Percentiles rank a stretch among this genome's conserved stretches.
These are phyloP conservation scores for Daldinia eschscholtzii DNA, from an alignment of 2,329 filamentous ascomycete species.

Conservation along the genomic window DNA sequence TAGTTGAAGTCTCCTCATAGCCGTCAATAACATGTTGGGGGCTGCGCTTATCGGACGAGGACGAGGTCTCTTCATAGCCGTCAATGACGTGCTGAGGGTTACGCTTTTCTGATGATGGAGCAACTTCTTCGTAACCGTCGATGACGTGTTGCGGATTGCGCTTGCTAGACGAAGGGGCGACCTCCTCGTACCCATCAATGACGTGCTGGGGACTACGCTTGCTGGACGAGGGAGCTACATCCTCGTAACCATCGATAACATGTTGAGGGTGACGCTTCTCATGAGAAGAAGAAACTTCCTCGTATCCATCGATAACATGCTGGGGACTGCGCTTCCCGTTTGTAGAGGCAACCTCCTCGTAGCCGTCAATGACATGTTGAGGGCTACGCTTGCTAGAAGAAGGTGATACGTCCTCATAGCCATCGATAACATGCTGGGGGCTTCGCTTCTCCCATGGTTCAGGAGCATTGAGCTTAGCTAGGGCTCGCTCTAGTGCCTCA, in stretches of 20 bases:
- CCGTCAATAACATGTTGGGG: neutral
- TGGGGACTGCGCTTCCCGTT: too few species aligned
- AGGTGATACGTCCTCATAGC: neutral
- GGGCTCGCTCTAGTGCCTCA: neutral
- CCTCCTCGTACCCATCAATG: too few species aligned
- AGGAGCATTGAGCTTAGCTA: neutral
- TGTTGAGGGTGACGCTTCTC: too few species aligned
- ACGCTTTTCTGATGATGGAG: neutral
- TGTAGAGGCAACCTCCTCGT: neutral
- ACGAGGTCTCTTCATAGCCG: too few species aligned
- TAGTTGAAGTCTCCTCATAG: neutral
- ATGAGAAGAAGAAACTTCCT: too few species aligned
- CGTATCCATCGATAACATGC: too few species aligned
- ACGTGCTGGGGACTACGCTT: neutral
- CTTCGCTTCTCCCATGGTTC: neutral
- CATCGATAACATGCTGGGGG: neutral
- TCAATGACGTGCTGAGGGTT: neutral
- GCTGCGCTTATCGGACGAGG: too few species aligned
- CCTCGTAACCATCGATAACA: too few species aligned
- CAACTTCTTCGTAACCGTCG: neutral
- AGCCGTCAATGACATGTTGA: neutral
- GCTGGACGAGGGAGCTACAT: neutral
- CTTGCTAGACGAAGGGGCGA: too few species aligned
- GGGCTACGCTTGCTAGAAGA: neutral
- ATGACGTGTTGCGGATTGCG: neutral